These are phyloP conservation scores for Pharus latifolius DNA, from an alignment of 176 grass and related monocot genomes.

Conservation along the genomic window DNA sequence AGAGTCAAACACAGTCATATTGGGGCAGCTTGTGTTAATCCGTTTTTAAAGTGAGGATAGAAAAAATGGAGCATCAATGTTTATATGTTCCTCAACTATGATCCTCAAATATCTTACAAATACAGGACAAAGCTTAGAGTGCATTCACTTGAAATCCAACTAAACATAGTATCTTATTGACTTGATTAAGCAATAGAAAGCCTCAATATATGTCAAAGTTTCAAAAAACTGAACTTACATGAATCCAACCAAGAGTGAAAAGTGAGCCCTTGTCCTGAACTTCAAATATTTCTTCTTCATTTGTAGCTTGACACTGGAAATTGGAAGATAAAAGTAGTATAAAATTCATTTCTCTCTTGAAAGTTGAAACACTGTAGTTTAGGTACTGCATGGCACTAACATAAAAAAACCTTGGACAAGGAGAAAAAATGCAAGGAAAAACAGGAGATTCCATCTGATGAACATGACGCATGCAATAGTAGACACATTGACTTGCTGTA, in stretches of 20 bases:
- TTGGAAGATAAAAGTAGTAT: constrained; percentile 30
- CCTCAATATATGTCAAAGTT: background rate
- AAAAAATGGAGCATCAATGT: background rate
- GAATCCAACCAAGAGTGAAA: constrained; percentile 99
- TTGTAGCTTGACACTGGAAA: constrained; percentile 91
- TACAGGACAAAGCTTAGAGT: background rate
- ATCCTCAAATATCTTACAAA: background rate
- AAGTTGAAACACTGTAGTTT: background rate
- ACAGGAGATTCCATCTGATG: too few species aligned
- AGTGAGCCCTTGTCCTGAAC: constrained; percentile 89
- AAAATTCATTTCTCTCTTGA: constrained; percentile 1
- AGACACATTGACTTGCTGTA: too few species aligned
- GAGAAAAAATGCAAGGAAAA: background rate
- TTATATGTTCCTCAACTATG: background rate
- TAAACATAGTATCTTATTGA: constrained; percentile 11
- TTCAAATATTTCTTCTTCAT: constrained; percentile 99
- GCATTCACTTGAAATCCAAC: background rate
- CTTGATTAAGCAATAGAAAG: constrained; percentile 11
- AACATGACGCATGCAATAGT: too few species aligned
- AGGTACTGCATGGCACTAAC: background rate
- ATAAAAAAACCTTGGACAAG: background rate
- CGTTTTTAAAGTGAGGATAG: background rate
- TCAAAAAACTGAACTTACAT: constrained; percentile 66
- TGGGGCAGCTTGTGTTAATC: background rate
- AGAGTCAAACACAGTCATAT: background rate